phyloP scores from a whole-genome alignment of 2,329 filamentous ascomycete species.

The Cercospora sp. region DNA sequence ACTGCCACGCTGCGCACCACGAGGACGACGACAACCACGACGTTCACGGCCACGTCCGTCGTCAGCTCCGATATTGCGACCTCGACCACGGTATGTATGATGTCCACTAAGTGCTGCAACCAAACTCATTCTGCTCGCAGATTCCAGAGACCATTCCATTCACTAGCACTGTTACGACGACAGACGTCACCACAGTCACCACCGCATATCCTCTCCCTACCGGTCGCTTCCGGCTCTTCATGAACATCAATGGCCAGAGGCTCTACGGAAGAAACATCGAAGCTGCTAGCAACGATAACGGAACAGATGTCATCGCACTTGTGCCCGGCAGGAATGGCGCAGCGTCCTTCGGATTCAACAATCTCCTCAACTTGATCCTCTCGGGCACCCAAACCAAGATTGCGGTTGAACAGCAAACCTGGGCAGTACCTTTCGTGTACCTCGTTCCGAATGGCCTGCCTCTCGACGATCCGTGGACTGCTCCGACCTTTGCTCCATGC shows the following conservation, averaged over 20 bases:
- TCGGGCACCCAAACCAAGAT: slow-evolving; percentile 8
- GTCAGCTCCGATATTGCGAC: background rate
- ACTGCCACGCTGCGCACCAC: background rate
- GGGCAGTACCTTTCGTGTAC: slow-evolving; percentile 6
- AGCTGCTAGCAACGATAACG: slow-evolving; percentile 8
- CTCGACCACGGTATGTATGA: background rate
- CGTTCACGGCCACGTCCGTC: slow-evolving; percentile 4
- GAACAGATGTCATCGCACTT: slow-evolving; percentile 12
- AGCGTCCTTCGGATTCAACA: slow-evolving; percentile 5
- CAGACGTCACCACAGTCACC: slow-evolving; percentile 1
- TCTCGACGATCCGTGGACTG: slow-evolving; percentile 8
- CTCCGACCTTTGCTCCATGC: slow-evolving; percentile 9
- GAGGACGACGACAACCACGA: slow-evolving; percentile 8
- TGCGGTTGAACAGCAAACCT: slow-evolving; percentile 9
- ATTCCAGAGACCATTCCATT: background rate
- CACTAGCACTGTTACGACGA: slow-evolving; percentile 1
- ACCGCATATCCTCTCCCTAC: slow-evolving; percentile 12
- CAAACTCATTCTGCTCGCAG: background rate
- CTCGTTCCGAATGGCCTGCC: slow-evolving; percentile 1
- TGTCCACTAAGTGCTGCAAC: background rate
- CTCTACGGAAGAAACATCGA: slow-evolving; percentile 12
- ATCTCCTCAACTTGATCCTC: slow-evolving; percentile 9
- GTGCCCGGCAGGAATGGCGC: background rate
- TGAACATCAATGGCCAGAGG: background rate
- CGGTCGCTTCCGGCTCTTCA: slow-evolving; percentile 7